A percentile compares a stretch with the other conserved stretches of the same genome.
phyloP scores from a whole-genome alignment of 768 basidiomycete genomes.

The Tylopilus sp. region DNA sequence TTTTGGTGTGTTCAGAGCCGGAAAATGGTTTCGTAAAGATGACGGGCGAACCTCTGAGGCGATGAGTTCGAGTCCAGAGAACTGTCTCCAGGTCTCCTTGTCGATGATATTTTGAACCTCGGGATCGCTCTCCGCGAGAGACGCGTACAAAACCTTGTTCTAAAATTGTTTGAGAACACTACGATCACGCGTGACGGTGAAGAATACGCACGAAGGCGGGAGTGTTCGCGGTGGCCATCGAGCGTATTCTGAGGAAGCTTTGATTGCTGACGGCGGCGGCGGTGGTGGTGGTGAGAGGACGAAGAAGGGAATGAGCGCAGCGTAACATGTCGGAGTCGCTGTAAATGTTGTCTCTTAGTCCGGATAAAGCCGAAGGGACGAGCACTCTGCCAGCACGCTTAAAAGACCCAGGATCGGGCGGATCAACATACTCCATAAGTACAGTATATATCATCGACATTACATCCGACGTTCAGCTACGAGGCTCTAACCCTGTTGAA shows the following conservation, averaged over 20 bases:
- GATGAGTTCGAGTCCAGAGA: conserved; percentile 95
- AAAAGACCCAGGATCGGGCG: neutral
- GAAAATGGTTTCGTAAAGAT: neutral
- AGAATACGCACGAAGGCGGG: conserved; percentile 55
- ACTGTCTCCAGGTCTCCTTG: conserved; percentile 98
- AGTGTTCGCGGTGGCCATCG: conserved; percentile 59
- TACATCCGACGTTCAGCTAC: too few species aligned
- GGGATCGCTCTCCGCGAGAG: conserved; percentile 89
- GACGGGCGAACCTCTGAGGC: conserved; percentile 80
- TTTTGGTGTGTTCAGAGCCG: conserved; percentile 26
- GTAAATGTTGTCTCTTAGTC: conserved; percentile 12
- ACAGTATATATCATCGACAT: neutral
- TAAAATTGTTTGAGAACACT: conserved; percentile 29
- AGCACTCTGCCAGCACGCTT: neutral
- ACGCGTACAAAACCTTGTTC: conserved; percentile 91
- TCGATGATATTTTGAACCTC: conserved; percentile 97
- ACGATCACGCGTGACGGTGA: neutral
- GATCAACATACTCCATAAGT: neutral
- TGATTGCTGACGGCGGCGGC: conserved; percentile 21
- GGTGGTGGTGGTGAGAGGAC: conserved; percentile 21
- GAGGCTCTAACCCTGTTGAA: conserved; percentile 20
- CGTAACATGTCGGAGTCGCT: conserved; percentile 29
- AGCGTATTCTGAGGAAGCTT: conserved; percentile 28
- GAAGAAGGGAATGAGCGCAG: conserved; percentile 26
- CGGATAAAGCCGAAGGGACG: conserved; percentile 22